Evolutionary conservation across 2,329 filamentous ascomycete genomes (phyloP).

Genomic region (Aureobasidium sp.): DNA sequence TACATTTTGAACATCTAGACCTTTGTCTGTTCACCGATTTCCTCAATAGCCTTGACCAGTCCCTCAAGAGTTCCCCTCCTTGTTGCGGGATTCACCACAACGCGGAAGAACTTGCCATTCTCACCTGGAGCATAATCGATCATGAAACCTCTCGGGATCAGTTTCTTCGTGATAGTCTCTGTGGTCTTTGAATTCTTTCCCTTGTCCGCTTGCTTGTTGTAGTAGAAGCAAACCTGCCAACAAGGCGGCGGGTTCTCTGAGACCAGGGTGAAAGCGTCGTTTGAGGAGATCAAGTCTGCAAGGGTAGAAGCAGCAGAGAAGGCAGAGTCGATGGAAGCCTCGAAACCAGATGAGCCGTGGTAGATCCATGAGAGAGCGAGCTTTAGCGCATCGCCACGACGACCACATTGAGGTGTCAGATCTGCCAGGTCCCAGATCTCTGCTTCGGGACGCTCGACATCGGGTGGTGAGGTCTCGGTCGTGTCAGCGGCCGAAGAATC

Average conservation of each 20-base stretch:
- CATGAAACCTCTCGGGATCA: conserved; percentile 73
- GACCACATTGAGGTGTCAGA: conserved; percentile 92
- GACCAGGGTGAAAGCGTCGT: conserved; percentile 73
- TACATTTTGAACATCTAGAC: conserved; percentile 20
- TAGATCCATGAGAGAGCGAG: conserved; percentile 91
- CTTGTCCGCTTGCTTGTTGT: conserved; percentile 62
- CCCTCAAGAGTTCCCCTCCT: conserved; percentile 66
- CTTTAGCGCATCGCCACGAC: conserved; percentile 87
- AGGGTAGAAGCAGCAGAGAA: conserved; percentile 78
- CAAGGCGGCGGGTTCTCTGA: conserved; percentile 84
- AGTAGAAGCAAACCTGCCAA: conserved; percentile 96
- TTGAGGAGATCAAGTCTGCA: conserved; percentile 62
- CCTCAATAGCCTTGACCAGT: conserved; percentile 66
- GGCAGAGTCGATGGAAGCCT: conserved; percentile 67
- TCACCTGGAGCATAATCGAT: conserved; percentile 71
- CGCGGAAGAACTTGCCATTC: conserved; percentile 72
- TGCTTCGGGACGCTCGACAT: conserved; percentile 32
- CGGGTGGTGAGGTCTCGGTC: background rate
- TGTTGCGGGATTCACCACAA: conserved; percentile 72
- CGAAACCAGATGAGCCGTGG: conserved; percentile 82
- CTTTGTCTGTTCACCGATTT: conserved; percentile 38
- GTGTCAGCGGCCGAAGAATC: conserved; percentile 35
- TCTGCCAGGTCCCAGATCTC: conserved; percentile 93
- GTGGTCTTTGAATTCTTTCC: conserved; percentile 62
- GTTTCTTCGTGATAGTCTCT: conserved; percentile 55